Conservation (phyloP, 345 rosid species). For the Cochlearia excelsa region DNA sequence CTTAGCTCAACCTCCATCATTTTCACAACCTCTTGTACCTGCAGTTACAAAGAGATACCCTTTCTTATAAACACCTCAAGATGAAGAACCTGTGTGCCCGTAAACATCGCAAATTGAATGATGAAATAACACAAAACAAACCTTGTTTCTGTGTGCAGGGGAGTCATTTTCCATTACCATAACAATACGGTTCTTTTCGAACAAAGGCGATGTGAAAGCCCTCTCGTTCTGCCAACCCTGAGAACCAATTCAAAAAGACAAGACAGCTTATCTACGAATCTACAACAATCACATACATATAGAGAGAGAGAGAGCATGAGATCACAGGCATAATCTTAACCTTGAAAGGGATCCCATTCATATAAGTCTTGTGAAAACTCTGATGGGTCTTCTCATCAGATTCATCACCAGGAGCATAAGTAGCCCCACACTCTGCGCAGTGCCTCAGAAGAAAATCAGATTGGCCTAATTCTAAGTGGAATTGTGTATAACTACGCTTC, state of each 20-base stretch:
- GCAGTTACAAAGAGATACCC: neutral
- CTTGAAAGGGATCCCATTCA: slow-evolving; percentile 70
- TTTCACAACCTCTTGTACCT: slow-evolving; percentile 74
- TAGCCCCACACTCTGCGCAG: slow-evolving; percentile 55
- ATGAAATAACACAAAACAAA: slow-evolving; percentile 17
- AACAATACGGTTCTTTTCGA: slow-evolving; percentile 45
- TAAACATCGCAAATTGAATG: slow-evolving; percentile 2
- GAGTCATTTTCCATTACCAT: slow-evolving; percentile 56
- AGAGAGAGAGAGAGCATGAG: neutral
- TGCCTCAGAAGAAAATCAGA: slow-evolving; percentile 73
- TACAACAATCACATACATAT: neutral
- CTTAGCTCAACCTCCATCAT: slow-evolving; percentile 87
- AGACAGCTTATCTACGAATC: neutral
- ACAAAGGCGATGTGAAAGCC: slow-evolving; percentile 38
- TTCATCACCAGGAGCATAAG: slow-evolving; percentile 71
- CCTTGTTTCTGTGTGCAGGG: slow-evolving; percentile 66
- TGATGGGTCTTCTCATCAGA: slow-evolving; percentile 73
- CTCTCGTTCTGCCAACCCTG: slow-evolving; percentile 74
- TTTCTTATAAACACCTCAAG: neutral
- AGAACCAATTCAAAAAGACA: slow-evolving; percentile 8
- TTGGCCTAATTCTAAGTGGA: slow-evolving; percentile 81
- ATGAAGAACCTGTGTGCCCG: neutral
- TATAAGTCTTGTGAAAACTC: slow-evolving; percentile 58
- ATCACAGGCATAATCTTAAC: slow-evolving; percentile 23
- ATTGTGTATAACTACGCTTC: slow-evolving; percentile 78